Base-by-base conservation (phyloP, 1,284 basidiomycete genomes). In the Ganoderma meredithae region DNA sequence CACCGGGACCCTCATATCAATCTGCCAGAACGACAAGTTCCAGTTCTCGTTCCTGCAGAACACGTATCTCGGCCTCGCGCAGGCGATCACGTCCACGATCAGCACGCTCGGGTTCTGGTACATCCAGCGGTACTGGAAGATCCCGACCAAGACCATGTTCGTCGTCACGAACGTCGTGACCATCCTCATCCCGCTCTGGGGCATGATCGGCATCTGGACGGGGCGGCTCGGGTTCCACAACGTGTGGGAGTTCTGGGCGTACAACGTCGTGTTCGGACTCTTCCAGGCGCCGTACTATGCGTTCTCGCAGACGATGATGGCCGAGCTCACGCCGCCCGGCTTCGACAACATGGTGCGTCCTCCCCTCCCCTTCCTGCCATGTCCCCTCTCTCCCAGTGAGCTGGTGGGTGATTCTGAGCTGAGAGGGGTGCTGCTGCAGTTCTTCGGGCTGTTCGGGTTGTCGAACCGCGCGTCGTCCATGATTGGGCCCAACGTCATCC, bases 281-380 rank as follows among this genome's bases (percentile, higher is more conserved):
- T 93, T 94, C 83, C 94, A 95, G 79, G 94, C 93, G 9, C 94
- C 95, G 0, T 96, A 95, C 82, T 96, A 93, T 76, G 91, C 94
- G 0, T 93, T 91, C 76, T 87, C 91, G 22, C 93, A 95, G 79
- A 94, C 94, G 0, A 93, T 94, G 92, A 94, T 95, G 91, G 90
- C 91, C 0, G 94, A 95, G 76, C 84, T 95, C 15, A 88, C 90
- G 27, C 92, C 93, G 17, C 92, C 92, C 0, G 93, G 93, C 0
- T 95, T 91, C 73, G 92, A 95, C 74, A 93, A 94, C 76, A 94
- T 93, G 92, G n/a, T n/a, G n/a, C n/a, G n/a, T n/a, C n/a, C n/a
- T n/a, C n/a, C n/a, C n/a, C n/a, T n/a, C n/a, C n/a, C n/a, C n/a
- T n/a, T n/a, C n/a, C n/a, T n/a, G n/a, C n/a, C n/a, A n/a, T n/a